Evolutionary conservation across 2,329 filamentous ascomycete genomes (phyloP).

Genomic region (Westerdykella sp.): DNA sequence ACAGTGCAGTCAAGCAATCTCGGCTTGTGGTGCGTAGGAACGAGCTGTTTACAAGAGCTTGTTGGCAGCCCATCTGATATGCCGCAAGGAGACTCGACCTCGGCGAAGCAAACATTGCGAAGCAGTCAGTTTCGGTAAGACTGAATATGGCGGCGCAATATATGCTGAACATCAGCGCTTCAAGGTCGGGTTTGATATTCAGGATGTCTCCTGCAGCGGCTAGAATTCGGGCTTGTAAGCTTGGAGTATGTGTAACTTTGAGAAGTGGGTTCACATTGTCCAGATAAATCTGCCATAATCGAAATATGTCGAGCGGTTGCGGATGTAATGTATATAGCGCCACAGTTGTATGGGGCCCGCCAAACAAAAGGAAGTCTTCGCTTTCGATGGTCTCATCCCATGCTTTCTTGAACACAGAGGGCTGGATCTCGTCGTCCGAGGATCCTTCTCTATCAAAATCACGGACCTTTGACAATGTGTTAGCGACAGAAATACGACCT

Average conservation of each 20-base stretch:
- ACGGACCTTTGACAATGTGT: slow-evolving; percentile 1
- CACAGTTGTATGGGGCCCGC: slow-evolving; percentile 47
- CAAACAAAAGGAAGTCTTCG: slow-evolving; percentile 50
- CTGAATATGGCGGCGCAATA: slow-evolving; percentile 39
- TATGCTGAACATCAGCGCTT: slow-evolving; percentile 44
- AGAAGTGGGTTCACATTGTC: slow-evolving; percentile 36
- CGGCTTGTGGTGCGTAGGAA: slow-evolving; percentile 51
- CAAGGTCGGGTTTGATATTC: slow-evolving; percentile 49
- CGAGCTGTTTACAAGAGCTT: slow-evolving; percentile 54
- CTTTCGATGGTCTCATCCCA: slow-evolving; percentile 43
- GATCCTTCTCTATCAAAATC: slow-evolving; percentile 1
- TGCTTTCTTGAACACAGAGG: slow-evolving; percentile 35
- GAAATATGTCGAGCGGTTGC: slow-evolving; percentile 57
- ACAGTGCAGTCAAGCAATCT: slow-evolving; percentile 49
- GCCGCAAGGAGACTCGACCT: slow-evolving; percentile 49
- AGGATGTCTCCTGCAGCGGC: slow-evolving; percentile 51
- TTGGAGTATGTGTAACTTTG: slow-evolving; percentile 26
- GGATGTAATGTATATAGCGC: slow-evolving; percentile 60
- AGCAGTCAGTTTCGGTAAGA: slow-evolving; percentile 52
- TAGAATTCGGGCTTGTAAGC: slow-evolving; percentile 52
- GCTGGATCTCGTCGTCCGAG: slow-evolving; percentile 5
- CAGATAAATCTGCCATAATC: slow-evolving; percentile 68
- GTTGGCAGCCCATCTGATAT: slow-evolving; percentile 57
- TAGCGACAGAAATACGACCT: neutral
- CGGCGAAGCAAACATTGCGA: slow-evolving; percentile 46